Evolutionary conservation across 768 basidiomycete genomes (phyloP).

Genomic region (Gelatoporia subvermispora): DNA sequence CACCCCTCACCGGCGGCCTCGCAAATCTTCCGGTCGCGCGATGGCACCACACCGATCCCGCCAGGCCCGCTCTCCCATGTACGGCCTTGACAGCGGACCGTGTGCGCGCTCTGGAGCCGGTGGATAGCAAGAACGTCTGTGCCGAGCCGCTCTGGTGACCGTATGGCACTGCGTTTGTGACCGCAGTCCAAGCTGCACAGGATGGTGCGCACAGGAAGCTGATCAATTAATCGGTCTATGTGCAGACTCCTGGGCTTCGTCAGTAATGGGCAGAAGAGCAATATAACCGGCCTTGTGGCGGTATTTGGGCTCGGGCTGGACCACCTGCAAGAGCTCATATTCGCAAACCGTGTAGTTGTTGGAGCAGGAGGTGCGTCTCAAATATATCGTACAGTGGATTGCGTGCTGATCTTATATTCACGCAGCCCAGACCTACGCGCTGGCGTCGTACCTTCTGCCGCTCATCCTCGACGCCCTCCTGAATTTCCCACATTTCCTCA

Average conservation of each 20-base stretch:
- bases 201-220: slow-evolving; percentile 45
- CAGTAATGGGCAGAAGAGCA: slow-evolving; percentile 45
- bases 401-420: slow-evolving; percentile 7
- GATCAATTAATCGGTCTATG: slow-evolving; percentile 52
- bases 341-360: slow-evolving; percentile 64
- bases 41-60: too few species aligned
- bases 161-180: slow-evolving; percentile 66
- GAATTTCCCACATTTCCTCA: slow-evolving; percentile 60
- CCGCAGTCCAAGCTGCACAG: slow-evolving; percentile 37
- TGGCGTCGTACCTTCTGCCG: slow-evolving; percentile 68
- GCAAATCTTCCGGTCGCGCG: too few species aligned
- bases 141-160: too few species aligned
- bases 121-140: too few species aligned
- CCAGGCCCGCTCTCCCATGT: too few species aligned
- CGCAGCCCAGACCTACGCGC: slow-evolving; percentile 63
- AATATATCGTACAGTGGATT: not conserved
- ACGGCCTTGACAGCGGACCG: too few species aligned
- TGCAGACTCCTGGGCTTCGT: slow-evolving; percentile 59
- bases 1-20: too few species aligned
- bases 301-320: slow-evolving; percentile 41
- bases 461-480: slow-evolving; percentile 60
- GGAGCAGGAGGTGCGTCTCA: slow-evolving; percentile 72
- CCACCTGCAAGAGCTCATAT: slow-evolving; percentile 48
- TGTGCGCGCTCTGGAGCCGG: too few species aligned
- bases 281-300: slow-evolving; percentile 36